Evolutionary conservation across 495 filamentous ascomycete genomes (phyloP), one percentile per base, ranked within the genome.

Genomic region (Echria macrotheca): DNA sequence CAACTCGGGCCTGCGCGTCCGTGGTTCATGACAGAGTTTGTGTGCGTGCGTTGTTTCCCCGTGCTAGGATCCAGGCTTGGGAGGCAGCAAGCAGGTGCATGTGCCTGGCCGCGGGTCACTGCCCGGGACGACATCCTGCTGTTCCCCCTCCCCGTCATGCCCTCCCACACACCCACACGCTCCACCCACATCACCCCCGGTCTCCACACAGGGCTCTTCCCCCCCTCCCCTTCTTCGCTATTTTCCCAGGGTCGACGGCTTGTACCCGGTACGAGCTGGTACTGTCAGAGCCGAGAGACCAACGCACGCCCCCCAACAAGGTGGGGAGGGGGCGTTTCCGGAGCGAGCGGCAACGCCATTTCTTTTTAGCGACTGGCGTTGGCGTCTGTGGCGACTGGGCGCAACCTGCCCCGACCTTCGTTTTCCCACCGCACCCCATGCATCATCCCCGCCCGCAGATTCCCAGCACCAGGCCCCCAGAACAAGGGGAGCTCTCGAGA

Each of bases 321-420:
- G n/a, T n/a, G 49, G 52, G 59, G 50, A 50, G 56, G 56, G 54
- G 51, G 59, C 44, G 61, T 65, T 57, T 60, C 59, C 59, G 56
- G 61, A 65, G 54, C 42, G 48, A 63, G 62, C 62, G 59, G 56
- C 57, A 58, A 56, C 50, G 50, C 61, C 58, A 62, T 57, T 63
- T 61, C 42, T 47, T 51, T 55, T 59, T 61, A 49, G 52, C 36
- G 39, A 45, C 51, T 55, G 58, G 52, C 37, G 44, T 44, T 45
- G 47, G 50, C 50, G 48, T 50, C 40, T 59, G 60, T 63, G 60
- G 60, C 60, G 54, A 56, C 54, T 44, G n/a, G 44, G 41, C 41
- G 54, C 58, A 40, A 46, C 52, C 47, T 49, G 49, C 49, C 56
- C n/a, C 44, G 55, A 31, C 28, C 28, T 6, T 31, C 28, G 7